These are phyloP conservation scores for Paracorniculantispora psalliotae DNA, from an alignment of 2,329 filamentous ascomycete species.

Conservation along the genomic window DNA sequence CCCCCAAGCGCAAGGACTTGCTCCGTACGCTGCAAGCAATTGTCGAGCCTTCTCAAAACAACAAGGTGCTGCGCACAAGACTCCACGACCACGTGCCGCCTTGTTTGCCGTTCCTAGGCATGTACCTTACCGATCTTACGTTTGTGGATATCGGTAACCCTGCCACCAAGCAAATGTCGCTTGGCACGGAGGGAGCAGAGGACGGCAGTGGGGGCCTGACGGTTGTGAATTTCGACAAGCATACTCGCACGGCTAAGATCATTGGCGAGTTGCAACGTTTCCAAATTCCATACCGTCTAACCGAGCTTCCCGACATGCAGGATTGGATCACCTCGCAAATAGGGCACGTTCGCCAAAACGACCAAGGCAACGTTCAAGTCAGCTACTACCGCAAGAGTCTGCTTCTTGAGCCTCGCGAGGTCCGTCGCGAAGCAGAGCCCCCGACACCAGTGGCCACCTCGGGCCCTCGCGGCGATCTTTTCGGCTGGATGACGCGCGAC, in stretches of 20 bases:
- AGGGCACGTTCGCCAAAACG: conserved; percentile 61
- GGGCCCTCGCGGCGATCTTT: conserved; percentile 37
- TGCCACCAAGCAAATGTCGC: conserved; percentile 66
- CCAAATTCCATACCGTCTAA: conserved; percentile 85
- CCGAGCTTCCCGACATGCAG: conserved; percentile 81
- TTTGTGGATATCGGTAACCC: conserved; percentile 95
- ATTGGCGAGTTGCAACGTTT: conserved; percentile 94
- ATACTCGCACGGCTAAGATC: conserved; percentile 88
- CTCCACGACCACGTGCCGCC: conserved; percentile 84
- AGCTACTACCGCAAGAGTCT: conserved; percentile 76
- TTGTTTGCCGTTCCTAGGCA: conserved; percentile 91
- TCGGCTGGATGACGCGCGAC: conserved; percentile 49
- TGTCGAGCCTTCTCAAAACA: conserved; percentile 86
- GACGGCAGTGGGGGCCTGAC: conserved; percentile 61
- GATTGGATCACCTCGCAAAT: conserved; percentile 87
- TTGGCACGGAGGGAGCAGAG: conserved; percentile 47
- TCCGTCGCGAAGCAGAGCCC: conserved; percentile 29
- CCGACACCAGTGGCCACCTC: conserved; percentile 26
- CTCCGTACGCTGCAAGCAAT: conserved; percentile 77
- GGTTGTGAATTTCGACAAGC: conserved; percentile 98
- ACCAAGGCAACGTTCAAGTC: conserved; percentile 53
- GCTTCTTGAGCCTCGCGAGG: conserved; percentile 71
- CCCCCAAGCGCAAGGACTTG: conserved; percentile 73
- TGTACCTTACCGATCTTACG: conserved; percentile 90
- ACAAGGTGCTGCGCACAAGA: conserved; percentile 76